Base-by-base conservation (phyloP, 208 protist genomes). In the Acanthamoeba triangularis region DNA sequence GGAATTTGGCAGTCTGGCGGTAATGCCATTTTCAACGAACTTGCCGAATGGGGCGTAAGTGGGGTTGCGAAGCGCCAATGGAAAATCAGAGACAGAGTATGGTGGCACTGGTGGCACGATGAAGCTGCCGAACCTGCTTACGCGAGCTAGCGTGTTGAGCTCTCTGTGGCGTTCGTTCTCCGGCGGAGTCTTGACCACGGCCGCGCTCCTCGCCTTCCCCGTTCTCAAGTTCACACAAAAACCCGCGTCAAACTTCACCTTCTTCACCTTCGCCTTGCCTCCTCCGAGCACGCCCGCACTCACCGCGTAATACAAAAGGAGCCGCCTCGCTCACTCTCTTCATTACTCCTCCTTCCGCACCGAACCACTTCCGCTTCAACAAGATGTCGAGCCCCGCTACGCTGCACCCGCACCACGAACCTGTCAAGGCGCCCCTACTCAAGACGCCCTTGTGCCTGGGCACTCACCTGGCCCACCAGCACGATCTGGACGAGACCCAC, bases 401-500 rank as follows among this genome's bases (percentile, higher is more conserved):
- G n/a, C 13, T n/a, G 11, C 18, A 41, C n/a, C n/a, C n/a, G n/a
- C n/a, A 74, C 25, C 3, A 16, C 67, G 44, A 49, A 49, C 16
- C 28, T 44, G 33, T 35, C 69, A 30, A 47, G n/a, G 16, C 78
- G 44, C 78, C 37, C 35, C 44, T 87, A 2, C 6, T 87, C 28
- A 61, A 59, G 78, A 8, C 33, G 0, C 47, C 78, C 25, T 37
- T 41, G 16, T 87, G 78, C 44, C 78, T 87, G 25, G 78, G 78
- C 78, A 87, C 78, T n/a, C 78, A 18, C 44, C 78, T 87, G 35
- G 78, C 78, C 47, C 78, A 87, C 78, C 44, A 87, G 78, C 44
- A 87, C 49, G 78, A 87, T 23, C 78, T 87, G 18, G 78, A 87
- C 78, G 78, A 87, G 78, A 59, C 78, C 37, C 78, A 87, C 78